Evolutionary conservation across 495 filamentous ascomycete species (phyloP).

Genomic region (Trichocladium uniseriatum): DNA sequence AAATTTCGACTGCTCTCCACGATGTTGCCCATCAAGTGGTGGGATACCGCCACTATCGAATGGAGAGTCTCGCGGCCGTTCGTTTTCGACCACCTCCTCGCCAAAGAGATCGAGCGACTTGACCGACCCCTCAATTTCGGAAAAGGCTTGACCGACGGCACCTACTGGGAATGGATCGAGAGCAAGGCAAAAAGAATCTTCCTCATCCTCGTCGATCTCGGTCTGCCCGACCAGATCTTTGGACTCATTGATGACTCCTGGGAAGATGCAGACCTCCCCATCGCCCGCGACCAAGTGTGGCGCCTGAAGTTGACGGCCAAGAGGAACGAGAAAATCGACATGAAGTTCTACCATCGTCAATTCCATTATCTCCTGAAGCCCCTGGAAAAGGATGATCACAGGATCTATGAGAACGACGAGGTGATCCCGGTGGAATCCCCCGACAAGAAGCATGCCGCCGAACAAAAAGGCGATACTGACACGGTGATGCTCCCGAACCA

Average conservation of each 20-base stretch:
- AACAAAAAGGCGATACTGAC: slow-evolving; percentile 47
- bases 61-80: slow-evolving; percentile 61
- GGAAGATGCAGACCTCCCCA: slow-evolving; percentile 82
- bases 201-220: slow-evolving; percentile 70
- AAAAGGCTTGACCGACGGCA: slow-evolving; percentile 81
- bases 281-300: slow-evolving; percentile 61
- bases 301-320: slow-evolving; percentile 53
- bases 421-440: slow-evolving; percentile 65
- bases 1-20: slow-evolving; percentile 3
- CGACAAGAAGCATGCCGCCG: slow-evolving; percentile 43
- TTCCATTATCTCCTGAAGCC: slow-evolving; percentile 70
- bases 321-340: slow-evolving; percentile 54
- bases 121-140: slow-evolving; percentile 68
- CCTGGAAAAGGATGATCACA: slow-evolving; percentile 59
- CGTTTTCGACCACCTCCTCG: slow-evolving; percentile 56
- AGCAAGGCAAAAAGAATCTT: slow-evolving; percentile 70
- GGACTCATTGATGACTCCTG: slow-evolving; percentile 74
- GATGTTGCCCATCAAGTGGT: slow-evolving; percentile 48
- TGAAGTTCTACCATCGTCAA: slow-evolving; percentile 71
- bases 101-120: slow-evolving; percentile 54
- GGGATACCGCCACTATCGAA: slow-evolving; percentile 69
- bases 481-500: slow-evolving; percentile 56
- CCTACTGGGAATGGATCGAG: slow-evolving; percentile 89
- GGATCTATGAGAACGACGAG: slow-evolving; percentile 67
- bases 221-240: slow-evolving; percentile 78